phyloP scores from a whole-genome alignment of 2,329 filamentous ascomycete species.

The Periconia macrospinosa region DNA sequence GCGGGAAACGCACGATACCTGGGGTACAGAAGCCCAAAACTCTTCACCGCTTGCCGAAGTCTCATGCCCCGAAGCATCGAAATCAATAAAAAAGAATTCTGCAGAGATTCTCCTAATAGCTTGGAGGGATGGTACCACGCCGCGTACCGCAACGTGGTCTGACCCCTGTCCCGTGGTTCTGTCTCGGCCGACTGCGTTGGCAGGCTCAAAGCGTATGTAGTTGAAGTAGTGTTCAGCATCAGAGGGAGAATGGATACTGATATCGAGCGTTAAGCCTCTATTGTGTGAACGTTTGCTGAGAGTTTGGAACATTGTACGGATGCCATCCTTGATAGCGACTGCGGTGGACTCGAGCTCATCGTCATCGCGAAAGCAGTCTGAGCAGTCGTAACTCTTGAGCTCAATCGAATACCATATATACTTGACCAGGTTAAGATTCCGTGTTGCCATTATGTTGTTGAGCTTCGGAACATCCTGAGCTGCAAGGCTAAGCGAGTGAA shows the following conservation, averaged over 20 bases:
- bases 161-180: neutral
- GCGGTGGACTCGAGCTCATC: neutral
- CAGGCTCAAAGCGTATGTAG: slow-evolving; percentile 9
- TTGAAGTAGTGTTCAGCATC: slow-evolving; percentile 10
- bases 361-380: slow-evolving; percentile 4
- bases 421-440: slow-evolving; percentile 5
- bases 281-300: slow-evolving; percentile 6
- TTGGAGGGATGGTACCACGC: neutral
- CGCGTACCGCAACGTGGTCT: neutral
- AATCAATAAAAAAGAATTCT: no score
- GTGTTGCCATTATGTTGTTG: slow-evolving; percentile 3
- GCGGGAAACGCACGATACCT: slow-evolving; percentile 4
- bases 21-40: neutral
- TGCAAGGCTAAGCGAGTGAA: slow-evolving; percentile 8
- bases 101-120: neutral
- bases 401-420: slow-evolving; percentile 12
- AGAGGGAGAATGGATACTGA: slow-evolving; percentile 9
- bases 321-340: slow-evolving; percentile 3
- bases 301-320: slow-evolving; percentile 2
- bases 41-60: slow-evolving; percentile 1
- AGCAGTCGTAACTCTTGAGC: slow-evolving; percentile 6
- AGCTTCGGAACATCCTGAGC: slow-evolving; percentile 1
- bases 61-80: neutral
- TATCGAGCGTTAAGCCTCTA: slow-evolving; percentile 9
- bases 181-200: slow-evolving; percentile 1